Evolutionary conservation across 495 filamentous ascomycete species (phyloP).

Genomic region (Pyronema omphalodes): DNA sequence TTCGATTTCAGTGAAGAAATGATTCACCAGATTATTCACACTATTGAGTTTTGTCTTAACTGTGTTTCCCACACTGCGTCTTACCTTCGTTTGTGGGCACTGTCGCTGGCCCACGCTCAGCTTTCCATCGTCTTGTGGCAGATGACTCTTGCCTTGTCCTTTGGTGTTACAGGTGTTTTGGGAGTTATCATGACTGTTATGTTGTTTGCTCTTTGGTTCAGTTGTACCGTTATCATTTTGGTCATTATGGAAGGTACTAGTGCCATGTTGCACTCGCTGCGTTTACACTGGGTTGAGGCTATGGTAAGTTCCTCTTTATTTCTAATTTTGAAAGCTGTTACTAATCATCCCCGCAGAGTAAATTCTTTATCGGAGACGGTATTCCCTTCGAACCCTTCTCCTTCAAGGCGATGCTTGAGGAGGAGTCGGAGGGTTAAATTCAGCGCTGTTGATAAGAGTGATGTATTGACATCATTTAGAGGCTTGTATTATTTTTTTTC

Average conservation of each 20-base stretch:
- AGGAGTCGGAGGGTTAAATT: conserved; percentile 31
- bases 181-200: conserved; percentile 65
- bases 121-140: conserved; percentile 88
- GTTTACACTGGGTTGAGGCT: conserved; percentile 98
- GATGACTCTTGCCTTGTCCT: conserved; percentile 74
- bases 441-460: too few species aligned
- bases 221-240: conserved; percentile 38
- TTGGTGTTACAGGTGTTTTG: conserved; percentile 42
- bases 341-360: conserved; percentile 26
- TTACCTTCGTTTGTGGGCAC: conserved; percentile 94
- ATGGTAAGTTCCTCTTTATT: conserved; percentile 35
- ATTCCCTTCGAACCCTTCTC: conserved; percentile 83
- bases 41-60: conserved; percentile 98
- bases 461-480: neutral
- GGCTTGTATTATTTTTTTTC: too few species aligned
- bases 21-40: conserved; percentile 99
- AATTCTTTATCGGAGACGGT: conserved; percentile 94
- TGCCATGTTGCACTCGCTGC: conserved; percentile 82
- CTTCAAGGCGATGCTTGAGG: conserved; percentile 72
- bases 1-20: conserved; percentile 92
- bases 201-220: conserved; percentile 75
- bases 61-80: conserved; percentile 98
- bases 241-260: conserved; percentile 69
- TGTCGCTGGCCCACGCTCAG: conserved; percentile 94
- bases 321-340: conserved; percentile 2